phyloP scores from a whole-genome alignment of 2,329 filamentous ascomycete genomes.

The Simplicillium sp. region DNA sequence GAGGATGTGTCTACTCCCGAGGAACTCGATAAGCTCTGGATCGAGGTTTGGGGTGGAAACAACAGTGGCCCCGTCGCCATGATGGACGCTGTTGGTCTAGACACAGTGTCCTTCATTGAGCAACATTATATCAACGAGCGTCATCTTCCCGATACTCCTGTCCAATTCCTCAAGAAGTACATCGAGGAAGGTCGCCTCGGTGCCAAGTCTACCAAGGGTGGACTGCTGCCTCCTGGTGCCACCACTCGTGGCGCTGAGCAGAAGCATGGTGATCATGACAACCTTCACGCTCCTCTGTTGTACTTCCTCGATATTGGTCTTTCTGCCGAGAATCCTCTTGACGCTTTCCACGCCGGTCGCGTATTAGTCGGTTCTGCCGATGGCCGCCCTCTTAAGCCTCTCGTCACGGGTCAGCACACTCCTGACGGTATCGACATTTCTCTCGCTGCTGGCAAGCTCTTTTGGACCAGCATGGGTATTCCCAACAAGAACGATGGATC shows the following conservation, averaged over 20 bases:
- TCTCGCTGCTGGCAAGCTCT: slow-evolving; percentile 22
- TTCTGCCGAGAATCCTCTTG: slow-evolving; percentile 2
- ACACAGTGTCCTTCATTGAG: slow-evolving; percentile 44
- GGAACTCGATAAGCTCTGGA: slow-evolving; percentile 40
- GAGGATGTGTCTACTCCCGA: slow-evolving; percentile 38
- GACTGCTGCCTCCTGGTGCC: slow-evolving; percentile 22
- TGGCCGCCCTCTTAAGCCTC: slow-evolving; percentile 2
- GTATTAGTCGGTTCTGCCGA: slow-evolving; percentile 10
- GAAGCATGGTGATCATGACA: neutral
- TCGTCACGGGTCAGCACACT: slow-evolving; percentile 17
- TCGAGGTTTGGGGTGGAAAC: slow-evolving; percentile 18
- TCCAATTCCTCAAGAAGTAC: slow-evolving; percentile 35
- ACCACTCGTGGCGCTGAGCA: slow-evolving; percentile 4
- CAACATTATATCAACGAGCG: slow-evolving; percentile 41
- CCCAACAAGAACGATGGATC: slow-evolving; percentile 28
- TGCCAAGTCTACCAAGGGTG: slow-evolving; percentile 28
- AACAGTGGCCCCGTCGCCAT: slow-evolving; percentile 11
- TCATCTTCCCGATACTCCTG: slow-evolving; percentile 26
- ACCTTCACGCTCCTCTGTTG: slow-evolving; percentile 8
- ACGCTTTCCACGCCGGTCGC: slow-evolving; percentile 6
- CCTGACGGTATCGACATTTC: slow-evolving; percentile 36
- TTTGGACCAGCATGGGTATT: slow-evolving; percentile 41
- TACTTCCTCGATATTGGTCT: slow-evolving; percentile 20
- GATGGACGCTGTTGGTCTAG: slow-evolving; percentile 41
- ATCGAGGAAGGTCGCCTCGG: slow-evolving; percentile 37